These are phyloP conservation scores for Penicillium sp. DNA, from an alignment of 2,329 filamentous ascomycete genomes.

Conservation along the genomic window DNA sequence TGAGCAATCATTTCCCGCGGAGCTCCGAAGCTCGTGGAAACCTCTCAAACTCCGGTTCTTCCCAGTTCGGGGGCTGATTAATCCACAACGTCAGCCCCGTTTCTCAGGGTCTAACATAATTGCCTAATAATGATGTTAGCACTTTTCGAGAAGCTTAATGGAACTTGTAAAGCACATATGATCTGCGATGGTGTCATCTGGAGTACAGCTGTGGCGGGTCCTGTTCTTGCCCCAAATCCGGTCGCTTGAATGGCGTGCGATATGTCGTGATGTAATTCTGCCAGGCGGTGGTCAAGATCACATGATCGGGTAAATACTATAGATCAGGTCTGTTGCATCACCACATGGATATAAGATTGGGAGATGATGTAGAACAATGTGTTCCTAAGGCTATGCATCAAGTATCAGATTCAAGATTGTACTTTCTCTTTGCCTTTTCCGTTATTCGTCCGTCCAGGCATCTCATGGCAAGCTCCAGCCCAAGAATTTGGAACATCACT, in stretches of 20 bases:
- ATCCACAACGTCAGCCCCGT: not conserved
- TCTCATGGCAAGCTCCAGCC: no score
- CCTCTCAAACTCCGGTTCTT: not conserved
- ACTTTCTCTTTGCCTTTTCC: no score
- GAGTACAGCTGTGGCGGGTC: not conserved
- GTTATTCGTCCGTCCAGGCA: no score
- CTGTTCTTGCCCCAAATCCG: not conserved
- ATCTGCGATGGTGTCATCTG: conserved; percentile 3
- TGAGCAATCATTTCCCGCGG: not conserved
- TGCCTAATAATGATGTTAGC: not conserved
- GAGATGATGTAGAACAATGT: no score
- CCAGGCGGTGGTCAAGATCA: not conserved
- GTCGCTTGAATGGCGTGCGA: not conserved
- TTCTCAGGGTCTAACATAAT: not conserved
- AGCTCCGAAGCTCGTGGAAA: not conserved
- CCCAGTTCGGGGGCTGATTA: not conserved
- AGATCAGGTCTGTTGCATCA: not conserved
- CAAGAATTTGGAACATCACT: no score
- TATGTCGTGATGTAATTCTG: not conserved
- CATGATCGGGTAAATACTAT: not conserved
- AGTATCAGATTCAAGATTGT: no score
- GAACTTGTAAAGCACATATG: not conserved
- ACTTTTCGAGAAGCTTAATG: not conserved
- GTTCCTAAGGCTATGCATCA: no score
- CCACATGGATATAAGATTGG: not conserved